A percentile compares a stretch with the other conserved stretches of the same genome.
phyloP scores from a whole-genome alignment of 495 filamentous ascomycete species.

The Pyrenopolyporus hunteri region DNA sequence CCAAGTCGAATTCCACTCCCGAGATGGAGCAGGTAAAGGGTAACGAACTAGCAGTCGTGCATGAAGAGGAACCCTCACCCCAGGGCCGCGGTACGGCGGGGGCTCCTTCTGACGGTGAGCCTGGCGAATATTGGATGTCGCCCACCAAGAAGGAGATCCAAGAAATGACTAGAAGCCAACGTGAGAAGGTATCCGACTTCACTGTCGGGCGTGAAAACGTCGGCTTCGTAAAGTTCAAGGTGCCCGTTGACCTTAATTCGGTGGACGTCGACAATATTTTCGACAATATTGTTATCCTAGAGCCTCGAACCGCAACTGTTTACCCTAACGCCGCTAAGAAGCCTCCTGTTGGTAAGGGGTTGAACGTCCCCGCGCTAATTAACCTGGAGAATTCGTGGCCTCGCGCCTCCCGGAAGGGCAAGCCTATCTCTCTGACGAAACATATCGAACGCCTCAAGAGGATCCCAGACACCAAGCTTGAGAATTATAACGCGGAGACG shows the following conservation, averaged over 20 bases:
- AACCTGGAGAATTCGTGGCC: conserved; percentile 90
- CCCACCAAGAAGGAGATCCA: conserved; percentile 73
- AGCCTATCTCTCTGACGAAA: conserved; percentile 61
- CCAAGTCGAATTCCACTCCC: conserved; percentile 53
- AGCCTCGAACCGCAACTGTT: conserved; percentile 78
- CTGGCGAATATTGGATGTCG: conserved; percentile 84
- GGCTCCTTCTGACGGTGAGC: conserved; percentile 57
- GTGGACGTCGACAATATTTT: conserved; percentile 74
- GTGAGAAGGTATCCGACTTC: conserved; percentile 71
- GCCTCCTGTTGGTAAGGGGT: conserved; percentile 78
- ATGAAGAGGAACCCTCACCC: conserved; percentile 65
- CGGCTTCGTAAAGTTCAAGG: conserved; percentile 79
- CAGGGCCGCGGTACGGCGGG: conserved; percentile 29
- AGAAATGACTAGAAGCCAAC: conserved; percentile 74
- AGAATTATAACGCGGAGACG: conserved; percentile 74
- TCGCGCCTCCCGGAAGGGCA: conserved; percentile 65
- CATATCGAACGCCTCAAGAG: conserved; percentile 82
- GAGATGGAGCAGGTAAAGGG: conserved; percentile 77
- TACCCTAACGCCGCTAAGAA: conserved; percentile 79
- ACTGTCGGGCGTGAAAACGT: conserved; percentile 80
- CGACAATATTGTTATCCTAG: conserved; percentile 73
- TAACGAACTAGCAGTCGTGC: conserved; percentile 79
- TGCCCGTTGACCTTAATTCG: conserved; percentile 77
- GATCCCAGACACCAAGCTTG: conserved; percentile 78
- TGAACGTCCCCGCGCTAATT: conserved; percentile 90